phyloP scores from a whole-genome alignment of 176 grass and related monocot species.

The Rhynchospora pubera region DNA sequence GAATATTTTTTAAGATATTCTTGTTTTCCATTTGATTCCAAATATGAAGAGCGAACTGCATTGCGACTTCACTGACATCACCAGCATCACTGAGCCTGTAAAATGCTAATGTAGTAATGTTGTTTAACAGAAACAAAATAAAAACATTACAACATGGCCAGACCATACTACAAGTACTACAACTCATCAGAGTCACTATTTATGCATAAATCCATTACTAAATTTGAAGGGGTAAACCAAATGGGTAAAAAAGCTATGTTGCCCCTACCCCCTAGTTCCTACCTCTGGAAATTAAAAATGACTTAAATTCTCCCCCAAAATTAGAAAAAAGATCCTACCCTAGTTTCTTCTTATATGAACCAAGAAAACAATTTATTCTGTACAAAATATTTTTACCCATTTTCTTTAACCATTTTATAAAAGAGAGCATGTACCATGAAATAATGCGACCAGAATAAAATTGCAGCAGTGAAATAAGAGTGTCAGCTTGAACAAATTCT shows the following conservation, averaged over 20 bases:
- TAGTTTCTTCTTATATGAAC: not conserved
- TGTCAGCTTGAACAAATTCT: slow-evolving; percentile 25
- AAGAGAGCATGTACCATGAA: slow-evolving; percentile 59
- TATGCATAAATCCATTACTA: not conserved
- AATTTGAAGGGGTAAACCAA: not conserved
- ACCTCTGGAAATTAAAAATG: not conserved
- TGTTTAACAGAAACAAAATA: not conserved
- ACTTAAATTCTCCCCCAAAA: not conserved
- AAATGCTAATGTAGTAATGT: slow-evolving; percentile 15
- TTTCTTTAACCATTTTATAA: not conserved
- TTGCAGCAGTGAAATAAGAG: slow-evolving; percentile 52
- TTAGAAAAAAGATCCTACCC: not conserved
- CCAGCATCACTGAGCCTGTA: slow-evolving; percentile 47
- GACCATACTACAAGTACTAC: not conserved
- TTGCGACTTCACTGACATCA: slow-evolving; percentile 45
- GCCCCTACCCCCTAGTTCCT: not conserved
- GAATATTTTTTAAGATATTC: slow-evolving; percentile 37
- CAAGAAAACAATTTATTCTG: no score
- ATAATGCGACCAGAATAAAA: slow-evolving; percentile 64
- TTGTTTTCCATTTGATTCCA: slow-evolving; percentile 56
- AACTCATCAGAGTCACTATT: not conserved
- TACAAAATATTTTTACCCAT: not conserved
- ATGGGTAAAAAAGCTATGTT: not conserved
- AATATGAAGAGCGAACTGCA: slow-evolving; percentile 48
- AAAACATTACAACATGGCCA: not conserved